Base-by-base conservation (phyloP, 371 early-diverging fungal genomes). In the Apophysomyces ossiformis region DNA sequence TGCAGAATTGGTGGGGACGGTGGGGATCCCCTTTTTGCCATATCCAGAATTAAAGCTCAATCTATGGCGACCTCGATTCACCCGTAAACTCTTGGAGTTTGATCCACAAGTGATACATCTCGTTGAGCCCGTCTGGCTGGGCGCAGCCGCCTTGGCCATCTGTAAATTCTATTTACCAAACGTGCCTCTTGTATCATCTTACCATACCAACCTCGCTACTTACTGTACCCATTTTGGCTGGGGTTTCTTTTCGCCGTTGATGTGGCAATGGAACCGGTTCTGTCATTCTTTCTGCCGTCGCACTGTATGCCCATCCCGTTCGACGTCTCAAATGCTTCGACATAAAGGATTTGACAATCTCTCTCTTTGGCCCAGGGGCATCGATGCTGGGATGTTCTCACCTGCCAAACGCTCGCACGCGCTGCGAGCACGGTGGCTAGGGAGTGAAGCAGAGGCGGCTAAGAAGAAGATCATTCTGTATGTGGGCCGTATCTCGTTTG, bases 11-110 rank as follows among this genome's bases (percentile, higher is more conserved):
- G 57, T 77, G 58, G 84, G 84, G 18, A 83, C 84, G 6, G 65
- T 63, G 16, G 84, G 84, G 15, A 70, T 81, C 46, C 81, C 84
- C 4, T 76, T 83, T 37, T 66, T 73, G 56, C 75, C 69, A 4
- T 83, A 83, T 58, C 84, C 81, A n/a, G 84, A 79, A 61, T 76
- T 83, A 36, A 83, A 79, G 59, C 59, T 79, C 5, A 81, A 83
- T 59, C 64, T 83, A 2, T 83, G 84, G 84, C 64, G 77, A 36
- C 76, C 84, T 4, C 57, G 36, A 32, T 81, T 81, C 54, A 79
- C 77, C 5, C 41, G 68, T 21, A 69, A 67, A 41, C 62, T 83
- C n/a, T 7, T 69, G 4, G 70, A 74, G 46, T 83, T 83, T 32
- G 57, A 76, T n/a, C 84, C 84, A 2, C 69, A 83, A 47, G 72